Percentiles rank a stretch among this genome's conserved stretches.
Evolutionary conservation across 2,329 filamentous ascomycete genomes (phyloP).

Genomic region (Fusarium illudens): DNA sequence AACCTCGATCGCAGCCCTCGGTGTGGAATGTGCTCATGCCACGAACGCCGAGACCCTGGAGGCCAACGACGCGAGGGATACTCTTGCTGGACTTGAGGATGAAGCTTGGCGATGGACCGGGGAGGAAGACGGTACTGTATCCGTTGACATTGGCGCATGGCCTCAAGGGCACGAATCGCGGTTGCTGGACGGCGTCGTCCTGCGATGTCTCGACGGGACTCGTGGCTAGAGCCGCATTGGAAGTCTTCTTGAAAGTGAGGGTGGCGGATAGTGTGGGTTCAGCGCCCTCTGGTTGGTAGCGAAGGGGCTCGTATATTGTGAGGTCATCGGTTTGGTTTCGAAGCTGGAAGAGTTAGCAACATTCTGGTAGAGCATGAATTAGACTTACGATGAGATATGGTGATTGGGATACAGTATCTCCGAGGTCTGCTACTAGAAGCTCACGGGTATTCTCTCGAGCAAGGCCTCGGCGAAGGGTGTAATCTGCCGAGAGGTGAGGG

Average conservation of each 20-base stretch:
- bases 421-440: conserved; percentile 84
- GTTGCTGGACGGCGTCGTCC: conserved; percentile 58
- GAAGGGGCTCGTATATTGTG: conserved; percentile 85
- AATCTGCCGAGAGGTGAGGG: conserved; percentile 76
- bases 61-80: conserved; percentile 74
- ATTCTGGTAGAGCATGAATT: fast-evolving
- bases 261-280: conserved; percentile 58
- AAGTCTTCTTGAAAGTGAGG: conserved; percentile 79
- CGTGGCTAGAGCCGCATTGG: conserved; percentile 73
- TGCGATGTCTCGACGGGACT: conserved; percentile 59
- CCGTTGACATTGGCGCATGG: conserved; percentile 73
- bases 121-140: conserved; percentile 83
- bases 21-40: conserved; percentile 81
- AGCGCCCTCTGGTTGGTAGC: conserved; percentile 51
- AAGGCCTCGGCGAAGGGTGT: conserved; percentile 72
- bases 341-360: conserved; percentile 58
- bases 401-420: conserved; percentile 72
- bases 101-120: conserved; percentile 81
- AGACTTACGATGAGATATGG: conserved; percentile 82
- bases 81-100: conserved; percentile 84
- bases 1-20: conserved; percentile 78
- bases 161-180: conserved; percentile 63
- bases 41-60: conserved; percentile 74
- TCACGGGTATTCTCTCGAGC: conserved; percentile 79
- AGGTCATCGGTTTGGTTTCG: conserved; percentile 84